phyloP scores from a whole-genome alignment of 169 alveolate species.

The Plasmodium blacklocki region DNA sequence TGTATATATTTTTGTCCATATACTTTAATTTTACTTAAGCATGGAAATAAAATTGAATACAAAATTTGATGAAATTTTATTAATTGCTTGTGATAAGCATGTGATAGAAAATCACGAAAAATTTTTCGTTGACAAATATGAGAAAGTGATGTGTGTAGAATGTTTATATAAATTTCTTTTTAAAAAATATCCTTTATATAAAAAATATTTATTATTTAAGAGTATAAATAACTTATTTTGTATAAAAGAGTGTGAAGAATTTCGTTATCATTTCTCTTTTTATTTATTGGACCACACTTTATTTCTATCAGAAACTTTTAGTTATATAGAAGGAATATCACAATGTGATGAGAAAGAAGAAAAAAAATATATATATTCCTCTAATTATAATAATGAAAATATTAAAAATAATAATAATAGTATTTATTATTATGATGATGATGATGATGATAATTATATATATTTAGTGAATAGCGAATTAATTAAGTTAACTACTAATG shows the following conservation, averaged over 20 bases:
- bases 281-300: slow-evolving; percentile 60
- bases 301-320: slow-evolving; percentile 60
- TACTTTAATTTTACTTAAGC: neutral
- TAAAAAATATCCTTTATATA: slow-evolving; percentile 63
- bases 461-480: slow-evolving; percentile 53
- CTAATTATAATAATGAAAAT: slow-evolving; percentile 7
- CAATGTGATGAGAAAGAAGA: slow-evolving; percentile 2
- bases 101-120: slow-evolving; percentile 71
- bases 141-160: slow-evolving; percentile 54
- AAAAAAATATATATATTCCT: neutral
- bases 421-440: slow-evolving; percentile 19
- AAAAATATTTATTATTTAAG: slow-evolving; percentile 69
- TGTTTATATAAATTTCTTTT: slow-evolving; percentile 54
- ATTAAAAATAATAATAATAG: neutral
- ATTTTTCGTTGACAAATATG: slow-evolving; percentile 39
- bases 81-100: slow-evolving; percentile 42
- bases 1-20: slow-evolving; percentile 1
- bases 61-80: slow-evolving; percentile 36
- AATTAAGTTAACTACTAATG: slow-evolving; percentile 63
- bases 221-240: slow-evolving; percentile 52
- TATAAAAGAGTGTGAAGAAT: slow-evolving; percentile 46
- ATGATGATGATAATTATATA: slow-evolving; percentile 25
- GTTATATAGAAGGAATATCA: slow-evolving; percentile 50
- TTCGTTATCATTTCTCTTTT: slow-evolving; percentile 70
- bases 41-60: slow-evolving; percentile 72